A percentile compares a stretch with the other conserved stretches of the same genome.
phyloP scores from a whole-genome alignment of 352 stramenopile genomes.

The Phytophthora rubi region DNA sequence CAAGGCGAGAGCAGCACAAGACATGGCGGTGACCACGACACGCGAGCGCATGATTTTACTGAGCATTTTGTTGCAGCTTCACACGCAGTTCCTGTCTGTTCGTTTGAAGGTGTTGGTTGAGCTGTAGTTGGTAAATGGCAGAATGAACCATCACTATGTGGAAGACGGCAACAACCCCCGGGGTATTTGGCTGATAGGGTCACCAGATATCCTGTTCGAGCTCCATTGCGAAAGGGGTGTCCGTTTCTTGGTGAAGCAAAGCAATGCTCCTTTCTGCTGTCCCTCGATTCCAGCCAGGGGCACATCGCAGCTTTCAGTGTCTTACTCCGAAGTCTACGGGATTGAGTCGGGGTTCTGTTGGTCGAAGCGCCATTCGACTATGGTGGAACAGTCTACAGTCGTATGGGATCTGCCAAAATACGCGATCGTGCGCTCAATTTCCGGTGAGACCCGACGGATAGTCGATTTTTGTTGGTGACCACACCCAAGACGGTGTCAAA shows the following conservation, averaged over 20 bases:
- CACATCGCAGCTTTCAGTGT: constrained; percentile 18
- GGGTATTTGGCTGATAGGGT: not conserved
- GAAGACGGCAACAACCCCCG: not conserved
- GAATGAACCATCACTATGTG: constrained; percentile 21
- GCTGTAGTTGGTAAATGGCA: constrained; percentile 20
- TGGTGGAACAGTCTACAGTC: constrained; percentile 7
- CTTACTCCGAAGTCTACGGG: constrained; percentile 9
- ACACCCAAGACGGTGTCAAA: not conserved
- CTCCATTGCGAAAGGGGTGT: constrained; percentile 9
- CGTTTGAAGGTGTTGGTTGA: constrained; percentile 12
- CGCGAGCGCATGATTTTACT: constrained; percentile 13
- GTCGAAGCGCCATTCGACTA: constrained; percentile 24
- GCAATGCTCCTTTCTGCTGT: not conserved
- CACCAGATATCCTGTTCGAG: constrained; percentile 17
- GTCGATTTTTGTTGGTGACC: constrained; percentile 17
- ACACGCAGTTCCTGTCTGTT: not conserved
- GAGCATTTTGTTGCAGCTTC: constrained; percentile 17
- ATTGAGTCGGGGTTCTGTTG: constrained; percentile 20
- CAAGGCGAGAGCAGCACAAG: constrained; percentile 11
- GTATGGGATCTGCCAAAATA: constrained; percentile 21
- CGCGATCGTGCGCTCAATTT: constrained; percentile 21
- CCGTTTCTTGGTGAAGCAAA: constrained; percentile 9
- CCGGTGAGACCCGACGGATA: constrained; percentile 17
- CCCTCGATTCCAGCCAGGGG: constrained; percentile 13
- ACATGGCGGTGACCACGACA: constrained; percentile 10